Evolutionary conservation across 2,329 filamentous ascomycete genomes (phyloP).

Genomic region (Stachybotrys chartarum): DNA sequence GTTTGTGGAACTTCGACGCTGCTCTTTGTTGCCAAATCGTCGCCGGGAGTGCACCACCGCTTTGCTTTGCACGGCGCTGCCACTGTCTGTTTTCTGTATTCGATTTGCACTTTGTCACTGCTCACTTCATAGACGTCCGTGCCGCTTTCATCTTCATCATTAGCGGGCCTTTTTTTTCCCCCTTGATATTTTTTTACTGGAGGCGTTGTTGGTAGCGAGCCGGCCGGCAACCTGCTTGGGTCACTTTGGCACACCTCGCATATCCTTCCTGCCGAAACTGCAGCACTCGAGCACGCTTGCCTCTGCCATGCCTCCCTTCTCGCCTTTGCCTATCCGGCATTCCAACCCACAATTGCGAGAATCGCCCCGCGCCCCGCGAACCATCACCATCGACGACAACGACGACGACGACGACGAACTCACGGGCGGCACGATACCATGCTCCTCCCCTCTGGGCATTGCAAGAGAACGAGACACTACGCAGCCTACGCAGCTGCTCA

Average conservation of each 20-base stretch:
- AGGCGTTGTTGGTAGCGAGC: neutral
- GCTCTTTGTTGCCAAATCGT: too few relatives aligned
- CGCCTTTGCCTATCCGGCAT: constrained; percentile 23
- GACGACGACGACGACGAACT: constrained; percentile 41
- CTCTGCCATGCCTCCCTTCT: constrained; percentile 2
- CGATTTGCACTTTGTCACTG: too few relatives aligned
- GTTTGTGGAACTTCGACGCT: too few relatives aligned
- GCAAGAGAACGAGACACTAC: constrained; percentile 25
- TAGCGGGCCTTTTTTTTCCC: too few relatives aligned
- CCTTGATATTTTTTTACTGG: too few relatives aligned
- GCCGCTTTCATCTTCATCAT: too few relatives aligned
- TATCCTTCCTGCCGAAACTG: neutral
- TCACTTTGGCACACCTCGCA: constrained; percentile 1
- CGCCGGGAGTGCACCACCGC: too few relatives aligned
- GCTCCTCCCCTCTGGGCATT: constrained; percentile 29
- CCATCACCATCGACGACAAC: constrained; percentile 14
- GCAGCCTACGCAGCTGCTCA: constrained; percentile 41
- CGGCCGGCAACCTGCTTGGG: neutral
- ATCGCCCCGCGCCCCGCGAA: constrained; percentile 15
- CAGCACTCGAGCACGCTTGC: constrained; percentile 1
- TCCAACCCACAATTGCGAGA: constrained; percentile 18
- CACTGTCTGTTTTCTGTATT: too few relatives aligned
- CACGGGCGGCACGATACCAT: constrained; percentile 36
- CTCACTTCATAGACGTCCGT: too few relatives aligned
- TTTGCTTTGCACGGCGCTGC: too few relatives aligned